A percentile compares a stretch with the other conserved stretches of the same genome.
Conservation (phyloP, 129 eudicot genomes). For the Pittosporum tobira region DNA sequence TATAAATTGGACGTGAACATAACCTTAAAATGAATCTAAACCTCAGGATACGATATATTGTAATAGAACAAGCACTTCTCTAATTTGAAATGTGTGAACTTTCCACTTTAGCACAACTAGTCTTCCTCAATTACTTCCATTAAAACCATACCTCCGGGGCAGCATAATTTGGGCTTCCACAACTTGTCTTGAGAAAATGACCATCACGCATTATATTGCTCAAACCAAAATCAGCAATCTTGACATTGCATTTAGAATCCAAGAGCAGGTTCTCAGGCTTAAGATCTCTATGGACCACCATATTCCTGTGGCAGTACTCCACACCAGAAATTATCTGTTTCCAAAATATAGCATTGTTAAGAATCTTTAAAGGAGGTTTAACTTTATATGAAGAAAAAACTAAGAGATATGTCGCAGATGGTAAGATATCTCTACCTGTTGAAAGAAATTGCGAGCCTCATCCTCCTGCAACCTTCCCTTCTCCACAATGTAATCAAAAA, state of each 20-base stretch:
- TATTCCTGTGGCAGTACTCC: slow-evolving; percentile 94
- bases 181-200: slow-evolving; percentile 93
- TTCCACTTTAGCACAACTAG: not conserved
- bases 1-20: slow-evolving; percentile 8
- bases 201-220: slow-evolving; percentile 98
- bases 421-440: slow-evolving; percentile 47
- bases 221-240: slow-evolving; percentile 96
- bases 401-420: not conserved
- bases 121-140: not conserved
- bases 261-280: slow-evolving; percentile 85
- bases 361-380: slow-evolving; percentile 2
- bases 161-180: slow-evolving; percentile 98
- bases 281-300: slow-evolving; percentile 97
- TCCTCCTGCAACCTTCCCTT: slow-evolving; percentile 92
- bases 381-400: slow-evolving; percentile 11
- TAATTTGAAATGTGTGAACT: not conserved
- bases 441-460: slow-evolving; percentile 84
- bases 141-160: slow-evolving; percentile 74
- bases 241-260: slow-evolving; percentile 74
- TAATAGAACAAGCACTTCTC: not conserved
- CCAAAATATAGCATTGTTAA: too few species aligned
- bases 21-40: not conserved
- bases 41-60: not conserved
- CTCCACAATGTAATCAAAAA: slow-evolving; percentile 95
- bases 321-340: slow-evolving; percentile 92